Evolutionary conservation across 2,329 filamentous ascomycete species (phyloP), one percentile per base, ranked within the genome.

Genomic region (Trichoderma atrobrunneum): DNA sequence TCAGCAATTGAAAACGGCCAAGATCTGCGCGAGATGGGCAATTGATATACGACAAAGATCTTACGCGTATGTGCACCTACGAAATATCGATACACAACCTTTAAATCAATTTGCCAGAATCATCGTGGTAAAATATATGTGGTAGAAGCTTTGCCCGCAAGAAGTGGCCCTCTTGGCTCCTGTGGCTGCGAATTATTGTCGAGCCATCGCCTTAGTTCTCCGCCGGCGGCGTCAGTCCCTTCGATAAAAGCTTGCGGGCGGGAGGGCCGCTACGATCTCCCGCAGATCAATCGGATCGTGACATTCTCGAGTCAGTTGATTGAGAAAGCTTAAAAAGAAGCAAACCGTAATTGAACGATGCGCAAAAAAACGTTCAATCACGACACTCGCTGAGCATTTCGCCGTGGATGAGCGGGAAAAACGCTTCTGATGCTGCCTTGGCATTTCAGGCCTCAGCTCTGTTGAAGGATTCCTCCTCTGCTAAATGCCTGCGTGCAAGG

Each of bases 211-310:
- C 65, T 59, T 67, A 59, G 65, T 30, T 28, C 56, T 24, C 65
- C 24, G 48, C 51, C 64, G 51, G 64, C 14, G 28, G 64, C 63
- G 18, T 56, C 63, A 66, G n/a, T 54, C 24, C 14, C 39, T 43
- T 39, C 11, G 32, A 57, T 56, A 59, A 61, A 69, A 34, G 66
- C 39, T 69, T 57, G 66, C 56, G 30, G 28, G 66, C 66, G 66
- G 66, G 66, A 69, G 66, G 39, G 65, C 54, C 65, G 65, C 39
- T 28, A 51, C 57, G 56, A 69, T 69, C 66, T 61, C 66, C 66
- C 66, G 57, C 30, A 61, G 66, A 69, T 62, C 66, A 54, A 34
- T 54, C 64, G 32, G 64, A 67, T 59, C 64, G 32, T 26, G 36
- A 39, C 16, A 8, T 21, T 21, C 51, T 67, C 24, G 64, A 67